Percentiles rank a stretch among this genome's conserved stretches.
These are phyloP conservation scores for Ploettnerulaceae sp. DNA, from an alignment of 2,329 filamentous ascomycete genomes.

Conservation along the genomic window DNA sequence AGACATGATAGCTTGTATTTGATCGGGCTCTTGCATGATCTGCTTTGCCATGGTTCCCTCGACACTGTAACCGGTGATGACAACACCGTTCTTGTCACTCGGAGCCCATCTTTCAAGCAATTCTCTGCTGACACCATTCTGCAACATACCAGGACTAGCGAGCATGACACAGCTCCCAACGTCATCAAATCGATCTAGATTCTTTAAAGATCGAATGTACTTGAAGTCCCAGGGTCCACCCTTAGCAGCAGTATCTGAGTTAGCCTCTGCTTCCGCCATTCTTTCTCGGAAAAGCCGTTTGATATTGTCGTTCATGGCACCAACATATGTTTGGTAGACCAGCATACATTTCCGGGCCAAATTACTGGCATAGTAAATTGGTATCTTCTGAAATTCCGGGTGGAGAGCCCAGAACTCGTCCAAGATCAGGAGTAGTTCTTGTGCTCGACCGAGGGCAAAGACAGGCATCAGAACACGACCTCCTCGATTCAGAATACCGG, in stretches of 20 bases:
- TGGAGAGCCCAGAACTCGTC: constrained; percentile 97
- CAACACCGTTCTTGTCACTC: constrained; percentile 93
- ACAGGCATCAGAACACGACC: constrained; percentile 92
- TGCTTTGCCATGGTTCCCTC: constrained; percentile 98
- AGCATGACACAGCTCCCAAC: constrained; percentile 95
- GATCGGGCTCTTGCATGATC: constrained; percentile 89
- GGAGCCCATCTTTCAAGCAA: constrained; percentile 94
- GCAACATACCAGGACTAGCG: constrained; percentile 95
- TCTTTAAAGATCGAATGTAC: constrained; percentile 87
- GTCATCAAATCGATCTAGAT: constrained; percentile 92
- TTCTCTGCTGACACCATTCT: constrained; percentile 91
- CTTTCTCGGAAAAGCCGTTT: constrained; percentile 89
- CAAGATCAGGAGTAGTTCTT: constrained; percentile 88
- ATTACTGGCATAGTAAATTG: constrained; percentile 97
- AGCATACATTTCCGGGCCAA: constrained; percentile 96
- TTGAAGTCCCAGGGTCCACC: constrained; percentile 96
- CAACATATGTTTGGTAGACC: constrained; percentile 96
- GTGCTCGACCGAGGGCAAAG: constrained; percentile 87
- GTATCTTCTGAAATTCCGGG: constrained; percentile 78
- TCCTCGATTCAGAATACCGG: constrained; percentile 81
- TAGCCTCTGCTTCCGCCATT: constrained; percentile 84
- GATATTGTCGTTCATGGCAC: constrained; percentile 99
- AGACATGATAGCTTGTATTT: constrained; percentile 91
- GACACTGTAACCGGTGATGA: constrained; percentile 97
- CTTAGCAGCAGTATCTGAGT: constrained; percentile 67